These are phyloP conservation scores for Neocatenulostroma microsporum DNA, from an alignment of 2,329 filamentous ascomycete genomes.

Conservation along the genomic window DNA sequence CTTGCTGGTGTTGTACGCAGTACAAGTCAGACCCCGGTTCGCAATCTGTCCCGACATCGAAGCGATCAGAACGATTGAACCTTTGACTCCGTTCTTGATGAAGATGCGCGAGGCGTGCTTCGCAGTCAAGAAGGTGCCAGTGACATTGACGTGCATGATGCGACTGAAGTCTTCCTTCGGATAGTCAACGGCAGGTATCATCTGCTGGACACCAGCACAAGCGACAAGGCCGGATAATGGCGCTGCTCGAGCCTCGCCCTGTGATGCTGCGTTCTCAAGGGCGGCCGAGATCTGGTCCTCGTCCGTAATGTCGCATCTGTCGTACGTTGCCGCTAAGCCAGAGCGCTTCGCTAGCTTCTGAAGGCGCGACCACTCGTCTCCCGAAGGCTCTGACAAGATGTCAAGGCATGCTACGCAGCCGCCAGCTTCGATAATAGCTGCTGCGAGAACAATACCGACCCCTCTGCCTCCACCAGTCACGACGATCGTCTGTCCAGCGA, in stretches of 20 bases:
- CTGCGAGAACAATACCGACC: conserved; percentile 24
- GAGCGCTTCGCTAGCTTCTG: no score
- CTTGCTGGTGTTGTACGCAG: conserved; percentile 50
- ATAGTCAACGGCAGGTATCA: conserved; percentile 3
- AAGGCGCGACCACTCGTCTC: conserved; percentile 5
- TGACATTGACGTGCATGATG: conserved; percentile 32
- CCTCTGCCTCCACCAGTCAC: conserved; percentile 26
- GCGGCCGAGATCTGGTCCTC: conserved; percentile 6
- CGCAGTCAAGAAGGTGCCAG: conserved; percentile 30
- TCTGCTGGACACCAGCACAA: conserved; percentile 4
- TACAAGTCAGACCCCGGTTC: conserved; percentile 39
- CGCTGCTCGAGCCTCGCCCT: conserved; percentile 4
- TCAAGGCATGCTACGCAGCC: conserved; percentile 24
- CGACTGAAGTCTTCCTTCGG: conserved; percentile 35
- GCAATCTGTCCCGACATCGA: conserved; percentile 31
- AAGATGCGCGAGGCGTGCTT: conserved; percentile 29
- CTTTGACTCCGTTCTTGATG: conserved; percentile 23
- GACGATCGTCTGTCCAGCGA: conserved; percentile 24
- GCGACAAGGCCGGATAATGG: conserved; percentile 13
- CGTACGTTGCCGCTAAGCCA: conserved; percentile 5
- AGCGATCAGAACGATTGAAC: conserved; percentile 33
- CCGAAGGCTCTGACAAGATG: conserved; percentile 45
- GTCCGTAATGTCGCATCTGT: conserved; percentile 9
- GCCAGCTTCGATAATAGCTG: conserved; percentile 24
- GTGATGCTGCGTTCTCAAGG: conserved; percentile 5